phyloP scores from a whole-genome alignment of 305 asterid species.

The Fraxinus paxiana region DNA sequence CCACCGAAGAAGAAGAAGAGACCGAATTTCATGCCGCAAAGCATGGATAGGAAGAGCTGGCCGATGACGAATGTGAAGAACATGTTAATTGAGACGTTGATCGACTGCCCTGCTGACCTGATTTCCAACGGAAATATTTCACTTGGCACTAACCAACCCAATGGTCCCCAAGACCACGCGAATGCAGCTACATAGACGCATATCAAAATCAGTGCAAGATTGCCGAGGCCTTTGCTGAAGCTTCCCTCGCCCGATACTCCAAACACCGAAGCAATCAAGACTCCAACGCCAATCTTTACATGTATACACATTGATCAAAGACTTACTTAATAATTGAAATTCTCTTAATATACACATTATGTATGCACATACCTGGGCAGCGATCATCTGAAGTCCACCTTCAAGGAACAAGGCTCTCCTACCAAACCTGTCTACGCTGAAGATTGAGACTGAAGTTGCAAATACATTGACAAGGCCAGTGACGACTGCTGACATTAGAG shows the following conservation, averaged over 20 bases:
- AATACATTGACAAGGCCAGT: constrained; percentile 46
- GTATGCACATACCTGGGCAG: constrained; percentile 28
- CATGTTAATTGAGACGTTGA: constrained; percentile 56
- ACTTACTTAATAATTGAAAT: not conserved
- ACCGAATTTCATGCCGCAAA: constrained; percentile 52
- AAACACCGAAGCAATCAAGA: constrained; percentile 32
- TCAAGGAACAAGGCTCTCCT: constrained; percentile 43
- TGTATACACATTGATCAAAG: not conserved
- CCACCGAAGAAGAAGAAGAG: constrained; percentile 49
- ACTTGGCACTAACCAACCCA: constrained; percentile 70
- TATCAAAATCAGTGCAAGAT: constrained; percentile 34
- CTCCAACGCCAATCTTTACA: constrained; percentile 33
- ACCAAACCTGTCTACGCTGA: constrained; percentile 46
- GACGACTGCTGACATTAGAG: constrained; percentile 48
- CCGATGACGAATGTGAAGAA: constrained; percentile 53
- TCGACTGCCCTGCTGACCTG: constrained; percentile 55
- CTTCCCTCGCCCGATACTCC: constrained; percentile 39
- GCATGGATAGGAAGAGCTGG: constrained; percentile 47
- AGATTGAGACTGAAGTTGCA: constrained; percentile 42
- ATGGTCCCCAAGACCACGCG: constrained; percentile 81
- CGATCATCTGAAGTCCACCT: constrained; percentile 52
- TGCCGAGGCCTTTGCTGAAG: constrained; percentile 35
- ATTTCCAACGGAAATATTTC: constrained; percentile 60
- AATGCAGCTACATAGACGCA: constrained; percentile 59
- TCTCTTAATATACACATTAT: not conserved